Evolutionary conservation across 192 early-diverging fungal genomes (phyloP).

Genomic region (Coemansia biformis): DNA sequence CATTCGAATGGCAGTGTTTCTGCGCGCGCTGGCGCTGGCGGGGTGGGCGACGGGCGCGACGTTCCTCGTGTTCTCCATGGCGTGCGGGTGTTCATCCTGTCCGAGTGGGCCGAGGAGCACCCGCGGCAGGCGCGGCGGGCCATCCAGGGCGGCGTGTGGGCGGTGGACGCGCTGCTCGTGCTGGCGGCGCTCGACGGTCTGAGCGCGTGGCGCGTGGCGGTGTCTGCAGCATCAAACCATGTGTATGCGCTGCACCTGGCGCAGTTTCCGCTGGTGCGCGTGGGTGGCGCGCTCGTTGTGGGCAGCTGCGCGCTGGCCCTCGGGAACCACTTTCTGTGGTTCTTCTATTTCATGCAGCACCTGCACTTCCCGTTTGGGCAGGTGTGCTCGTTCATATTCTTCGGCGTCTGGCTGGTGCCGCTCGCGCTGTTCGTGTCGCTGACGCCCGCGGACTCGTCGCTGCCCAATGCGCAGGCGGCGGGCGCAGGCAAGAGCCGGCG

Average conservation of each 20-base stretch:
- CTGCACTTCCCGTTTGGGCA: constrained; percentile 68
- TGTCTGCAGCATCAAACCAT: constrained; percentile 71
- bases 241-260: constrained; percentile 75
- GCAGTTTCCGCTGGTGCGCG: constrained; percentile 78
- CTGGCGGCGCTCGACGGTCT: constrained; percentile 76
- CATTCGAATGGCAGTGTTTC: constrained; percentile 12
- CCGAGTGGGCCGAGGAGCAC: constrained; percentile 48
- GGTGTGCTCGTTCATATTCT: constrained; percentile 86
- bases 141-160: constrained; percentile 40
- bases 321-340: constrained; percentile 92
- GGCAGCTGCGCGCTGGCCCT: constrained; percentile 77
- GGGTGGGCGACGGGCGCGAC: constrained; percentile 21
- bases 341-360: constrained; percentile 75
- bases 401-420: constrained; percentile 92
- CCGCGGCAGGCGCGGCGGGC: constrained; percentile 30
- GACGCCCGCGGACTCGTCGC: constrained; percentile 36
- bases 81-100: constrained; percentile 43
- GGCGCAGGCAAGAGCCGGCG: constrained; percentile 10
- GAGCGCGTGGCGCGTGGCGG: constrained; percentile 60
- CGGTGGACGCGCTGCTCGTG: constrained; percentile 62
- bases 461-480: constrained; percentile 51
- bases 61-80: constrained; percentile 38
- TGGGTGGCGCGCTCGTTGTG: constrained; percentile 70
- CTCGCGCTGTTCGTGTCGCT: constrained; percentile 89
- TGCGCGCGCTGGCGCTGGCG: constrained; percentile 13